These are phyloP conservation scores for Nidula niveotomentosa DNA, from an alignment of 1,284 basidiomycete species.

Conservation along the genomic window DNA sequence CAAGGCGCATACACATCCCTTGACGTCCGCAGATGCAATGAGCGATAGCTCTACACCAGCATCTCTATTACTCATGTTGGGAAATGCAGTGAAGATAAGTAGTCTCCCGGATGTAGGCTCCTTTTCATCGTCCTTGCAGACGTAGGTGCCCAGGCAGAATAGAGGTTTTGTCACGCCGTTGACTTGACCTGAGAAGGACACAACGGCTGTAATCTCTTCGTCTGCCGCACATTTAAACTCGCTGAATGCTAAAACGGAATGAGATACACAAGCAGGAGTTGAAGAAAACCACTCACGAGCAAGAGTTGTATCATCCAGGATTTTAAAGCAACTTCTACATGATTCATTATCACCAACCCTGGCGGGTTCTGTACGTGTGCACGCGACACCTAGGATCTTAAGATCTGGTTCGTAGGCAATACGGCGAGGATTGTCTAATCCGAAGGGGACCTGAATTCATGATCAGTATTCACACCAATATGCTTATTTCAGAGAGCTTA, in stretches of 20 bases:
- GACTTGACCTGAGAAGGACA: constrained; percentile 33
- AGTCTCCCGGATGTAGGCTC: constrained; percentile 64
- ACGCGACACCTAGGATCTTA: constrained; percentile 67
- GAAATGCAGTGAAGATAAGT: constrained; percentile 44
- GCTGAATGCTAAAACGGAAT: constrained; percentile 40
- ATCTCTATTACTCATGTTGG: constrained; percentile 18
- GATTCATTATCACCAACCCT: constrained; percentile 53
- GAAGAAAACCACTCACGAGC: constrained; percentile 44
- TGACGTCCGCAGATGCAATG: constrained; percentile 34
- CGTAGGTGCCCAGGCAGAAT: constrained; percentile 63
- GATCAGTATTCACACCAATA: neutral
- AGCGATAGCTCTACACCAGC: too few relatives aligned
- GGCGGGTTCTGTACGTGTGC: constrained; percentile 48
- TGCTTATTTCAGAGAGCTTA: constrained; percentile 29
- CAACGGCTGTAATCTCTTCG: constrained; percentile 62
- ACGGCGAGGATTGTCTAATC: constrained; percentile 63
- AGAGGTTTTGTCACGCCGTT: constrained; percentile 33
- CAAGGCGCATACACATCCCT: constrained; percentile 66
- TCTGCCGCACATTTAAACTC: constrained; percentile 49
- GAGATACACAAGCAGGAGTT: constrained; percentile 2
- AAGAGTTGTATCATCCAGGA: constrained; percentile 69
- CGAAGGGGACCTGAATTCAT: constrained; percentile 57
- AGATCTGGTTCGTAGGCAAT: constrained; percentile 57
- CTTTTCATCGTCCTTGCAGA: constrained; percentile 44
- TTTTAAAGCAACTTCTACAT: constrained; percentile 57